Base-by-base conservation (phyloP, 768 basidiomycete species). In the Strobilomyces dryophilus region DNA sequence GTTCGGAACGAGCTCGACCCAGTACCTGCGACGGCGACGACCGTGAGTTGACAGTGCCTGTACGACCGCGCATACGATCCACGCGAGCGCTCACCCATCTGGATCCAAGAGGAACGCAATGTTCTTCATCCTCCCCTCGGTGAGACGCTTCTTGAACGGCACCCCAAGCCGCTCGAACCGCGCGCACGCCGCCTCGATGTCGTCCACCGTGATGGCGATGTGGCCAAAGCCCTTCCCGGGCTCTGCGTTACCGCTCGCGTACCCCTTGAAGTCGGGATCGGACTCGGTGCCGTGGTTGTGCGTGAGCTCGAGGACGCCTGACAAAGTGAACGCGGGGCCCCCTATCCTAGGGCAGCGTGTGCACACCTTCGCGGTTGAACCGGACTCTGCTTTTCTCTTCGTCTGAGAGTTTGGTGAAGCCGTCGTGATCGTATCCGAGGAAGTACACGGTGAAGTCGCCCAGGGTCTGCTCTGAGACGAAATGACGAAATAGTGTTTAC, bases 271-370 rank as follows among this genome's bases (percentile, higher is more conserved):
- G 57, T 71, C 71, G 47, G 83, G 61, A 66, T 95, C 87, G 51
- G 71, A 74, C 73, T 98, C 95, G 52, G 92, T 91, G 51, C 94
- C 92, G 67, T 93, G 90, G 75, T 94, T 92, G 74, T 89, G 84
- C 2, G 88, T 92, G 45, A 93, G 78, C 68, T 95, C 91, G 54
- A 93, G 80, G 59, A 94, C 71, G 49, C 85, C 87, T 89, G 59
- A n/a, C n/a, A n/a, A n/a, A n/a, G n/a, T n/a, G n/a, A n/a, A n/a
- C n/a, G n/a, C n/a, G n/a, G n/a, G n/a, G n/a, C n/a, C n/a, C n/a
- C n/a, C n/a, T n/a, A n/a, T n/a, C n/a, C n/a, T n/a, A n/a, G n/a
- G n/a, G n/a, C n/a, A n/a, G 21, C 37, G 4, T 40, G 11, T 24
- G 10, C 45, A 36, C 54, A 82, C 90, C 92, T 79, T 93, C 86